Conservation (phyloP, 2,329 filamentous ascomycete species). For the Aureobasidium zeae region DNA sequence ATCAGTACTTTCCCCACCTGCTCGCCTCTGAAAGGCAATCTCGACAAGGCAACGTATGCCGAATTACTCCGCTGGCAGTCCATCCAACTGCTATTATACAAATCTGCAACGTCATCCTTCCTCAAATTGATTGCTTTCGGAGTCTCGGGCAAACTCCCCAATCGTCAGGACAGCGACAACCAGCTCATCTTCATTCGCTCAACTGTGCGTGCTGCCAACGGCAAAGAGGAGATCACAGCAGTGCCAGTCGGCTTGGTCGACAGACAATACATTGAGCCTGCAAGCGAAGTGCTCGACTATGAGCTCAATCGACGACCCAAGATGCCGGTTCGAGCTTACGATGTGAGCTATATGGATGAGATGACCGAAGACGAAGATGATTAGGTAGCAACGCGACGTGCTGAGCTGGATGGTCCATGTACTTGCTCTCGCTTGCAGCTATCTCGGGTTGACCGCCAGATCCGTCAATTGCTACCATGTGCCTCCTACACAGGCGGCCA, state of each 20-base stretch:
- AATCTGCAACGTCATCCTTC: slow-evolving; percentile 18
- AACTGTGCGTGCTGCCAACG: slow-evolving; percentile 34
- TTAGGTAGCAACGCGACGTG: too few species aligned
- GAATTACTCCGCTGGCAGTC: slow-evolving; percentile 4
- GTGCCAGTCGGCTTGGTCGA: slow-evolving; percentile 39
- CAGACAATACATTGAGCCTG: slow-evolving; percentile 37
- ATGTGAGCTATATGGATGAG: slow-evolving; percentile 7
- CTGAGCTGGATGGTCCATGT: too few species aligned
- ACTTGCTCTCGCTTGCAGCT: too few species aligned
- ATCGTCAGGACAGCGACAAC: slow-evolving; percentile 38
- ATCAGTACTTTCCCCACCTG: slow-evolving; percentile 42
- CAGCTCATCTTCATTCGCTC: slow-evolving; percentile 40
- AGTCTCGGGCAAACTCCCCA: slow-evolving; percentile 38
- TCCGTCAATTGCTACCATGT: too few species aligned
- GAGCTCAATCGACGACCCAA: slow-evolving; percentile 30
- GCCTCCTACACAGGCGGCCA: too few species aligned
- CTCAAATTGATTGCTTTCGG: slow-evolving; percentile 40
- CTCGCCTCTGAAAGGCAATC: slow-evolving; percentile 22
- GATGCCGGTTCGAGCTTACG: slow-evolving; percentile 31
- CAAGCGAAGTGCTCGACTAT: slow-evolving; percentile 40
- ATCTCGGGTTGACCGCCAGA: too few species aligned
- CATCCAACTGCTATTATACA: not conserved
- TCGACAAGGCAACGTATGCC: slow-evolving; percentile 20
- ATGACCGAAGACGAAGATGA: slow-evolving; percentile 10
- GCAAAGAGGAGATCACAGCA: slow-evolving; percentile 32